These are phyloP conservation scores for Mucor ambiguus DNA, from an alignment of 371 early-diverging fungal genomes.

Conservation along the genomic window DNA sequence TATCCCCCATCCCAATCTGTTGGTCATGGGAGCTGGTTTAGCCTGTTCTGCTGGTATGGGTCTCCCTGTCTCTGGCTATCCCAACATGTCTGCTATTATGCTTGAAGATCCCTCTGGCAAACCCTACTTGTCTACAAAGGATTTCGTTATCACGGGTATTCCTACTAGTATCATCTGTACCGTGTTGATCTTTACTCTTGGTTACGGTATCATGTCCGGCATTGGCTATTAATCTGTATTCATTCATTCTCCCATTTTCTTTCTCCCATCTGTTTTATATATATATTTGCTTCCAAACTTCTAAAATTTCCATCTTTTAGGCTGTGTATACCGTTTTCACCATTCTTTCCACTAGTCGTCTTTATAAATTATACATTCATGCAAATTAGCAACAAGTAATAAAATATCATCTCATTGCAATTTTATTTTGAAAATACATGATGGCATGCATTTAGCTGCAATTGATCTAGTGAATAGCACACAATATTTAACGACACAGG, in stretches of 20 bases:
- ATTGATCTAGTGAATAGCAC: neutral
- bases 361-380: neutral
- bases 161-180: slow-evolving; percentile 77
- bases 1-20: slow-evolving; percentile 81
- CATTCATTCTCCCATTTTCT: neutral
- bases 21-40: slow-evolving; percentile 81
- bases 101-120: slow-evolving; percentile 90
- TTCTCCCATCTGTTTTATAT: slow-evolving; percentile 5
- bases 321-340: neutral
- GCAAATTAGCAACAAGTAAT: neutral
- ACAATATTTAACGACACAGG: neutral
- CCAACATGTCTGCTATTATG: slow-evolving; percentile 96
- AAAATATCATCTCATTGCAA: neutral
- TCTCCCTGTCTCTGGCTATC: slow-evolving; percentile 93
- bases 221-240: slow-evolving; percentile 47
- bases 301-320: neutral
- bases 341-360: neutral
- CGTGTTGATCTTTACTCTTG: slow-evolving; percentile 73
- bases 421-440: neutral
- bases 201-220: slow-evolving; percentile 70
- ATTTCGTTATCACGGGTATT: slow-evolving; percentile 87
- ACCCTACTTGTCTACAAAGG: slow-evolving; percentile 80
- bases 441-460: neutral
- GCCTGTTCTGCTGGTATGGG: slow-evolving; percentile 56
- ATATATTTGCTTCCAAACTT: neutral